These are phyloP conservation scores for Mucor sp. DNA, from an alignment of 371 early-diverging fungal species.

Conservation along the genomic window DNA sequence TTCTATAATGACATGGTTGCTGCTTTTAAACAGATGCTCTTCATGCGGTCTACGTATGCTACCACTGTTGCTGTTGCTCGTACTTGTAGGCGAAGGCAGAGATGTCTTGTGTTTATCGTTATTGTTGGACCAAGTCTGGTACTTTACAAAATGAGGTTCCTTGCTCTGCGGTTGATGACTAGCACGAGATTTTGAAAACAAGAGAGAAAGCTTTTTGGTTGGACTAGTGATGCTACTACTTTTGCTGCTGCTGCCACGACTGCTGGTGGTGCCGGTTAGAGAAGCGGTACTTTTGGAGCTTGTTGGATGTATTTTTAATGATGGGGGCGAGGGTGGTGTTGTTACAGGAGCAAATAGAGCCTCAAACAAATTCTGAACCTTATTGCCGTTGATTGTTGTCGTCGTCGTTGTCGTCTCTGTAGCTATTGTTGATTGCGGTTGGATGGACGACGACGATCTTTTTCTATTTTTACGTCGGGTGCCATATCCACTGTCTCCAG, in stretches of 20 bases:
- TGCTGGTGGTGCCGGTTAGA: background rate
- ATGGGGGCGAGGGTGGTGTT: constrained; percentile 3
- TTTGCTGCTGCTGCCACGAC: background rate
- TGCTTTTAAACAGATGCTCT: background rate
- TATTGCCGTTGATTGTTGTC: background rate
- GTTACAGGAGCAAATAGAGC: constrained; percentile 16
- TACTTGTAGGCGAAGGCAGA: background rate
- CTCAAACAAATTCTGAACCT: constrained; percentile 18
- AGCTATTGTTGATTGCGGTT: background rate
- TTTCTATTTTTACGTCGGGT: constrained; percentile 7
- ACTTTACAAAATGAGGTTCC: constrained; percentile 24
- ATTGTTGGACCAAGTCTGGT: constrained; percentile 22
- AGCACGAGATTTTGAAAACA: constrained; percentile 14
- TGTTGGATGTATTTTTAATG: constrained; percentile 11
- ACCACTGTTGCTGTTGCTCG: background rate
- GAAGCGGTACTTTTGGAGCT: background rate
- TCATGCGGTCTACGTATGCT: constrained; percentile 12
- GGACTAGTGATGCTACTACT: background rate
- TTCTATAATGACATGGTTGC: background rate
- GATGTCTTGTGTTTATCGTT: background rate
- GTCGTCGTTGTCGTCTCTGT: background rate
- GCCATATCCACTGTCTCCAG: constrained; percentile 31
- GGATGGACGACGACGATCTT: background rate
- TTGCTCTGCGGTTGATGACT: constrained; percentile 1
- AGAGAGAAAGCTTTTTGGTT: constrained; percentile 10